phyloP scores from a whole-genome alignment of 2,329 filamentous ascomycete genomes.

The Ophiocordyceps sinensis region DNA sequence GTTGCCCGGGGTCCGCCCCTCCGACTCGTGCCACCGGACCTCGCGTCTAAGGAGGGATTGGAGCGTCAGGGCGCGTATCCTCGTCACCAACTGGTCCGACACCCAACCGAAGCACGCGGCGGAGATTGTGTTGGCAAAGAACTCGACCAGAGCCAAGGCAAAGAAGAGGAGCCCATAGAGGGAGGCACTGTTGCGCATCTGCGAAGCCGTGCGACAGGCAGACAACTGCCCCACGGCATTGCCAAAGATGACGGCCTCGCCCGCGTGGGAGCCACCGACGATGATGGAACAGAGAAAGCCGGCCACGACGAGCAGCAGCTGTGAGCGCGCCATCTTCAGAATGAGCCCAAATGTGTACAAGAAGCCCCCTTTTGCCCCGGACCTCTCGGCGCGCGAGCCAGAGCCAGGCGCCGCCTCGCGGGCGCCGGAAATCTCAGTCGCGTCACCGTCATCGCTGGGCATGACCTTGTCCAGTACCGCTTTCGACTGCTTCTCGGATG shows the following conservation, averaged over 20 bases:
- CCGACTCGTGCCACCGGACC: conserved; percentile 56
- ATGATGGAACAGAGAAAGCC: conserved; percentile 15
- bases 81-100: conserved; percentile 51
- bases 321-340: not conserved
- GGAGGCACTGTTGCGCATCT: conserved; percentile 21
- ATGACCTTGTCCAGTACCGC: not conserved
- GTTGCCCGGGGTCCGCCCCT: conserved; percentile 42
- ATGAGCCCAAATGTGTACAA: not conserved
- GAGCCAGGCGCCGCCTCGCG: not conserved
- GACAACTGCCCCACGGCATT: conserved; percentile 28
- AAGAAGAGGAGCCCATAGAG: conserved; percentile 45
- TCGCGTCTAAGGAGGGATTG: conserved; percentile 51
- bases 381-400: conserved; percentile 5
- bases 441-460: not conserved
- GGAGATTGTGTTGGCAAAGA: conserved; percentile 41
- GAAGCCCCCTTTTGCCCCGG: conserved; percentile 20
- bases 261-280: conserved; percentile 38
- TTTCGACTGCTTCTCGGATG: not conserved
- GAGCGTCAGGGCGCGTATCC: conserved; percentile 48
- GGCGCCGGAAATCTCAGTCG: not conserved
- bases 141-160: conserved; percentile 30
- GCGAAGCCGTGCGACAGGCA: conserved; percentile 25
- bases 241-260: conserved; percentile 37
- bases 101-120: conserved; percentile 31
- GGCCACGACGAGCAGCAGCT: not conserved